Evolutionary conservation across 805 yeast species (phyloP).

Genomic region (Starmerella etchellsii): DNA sequence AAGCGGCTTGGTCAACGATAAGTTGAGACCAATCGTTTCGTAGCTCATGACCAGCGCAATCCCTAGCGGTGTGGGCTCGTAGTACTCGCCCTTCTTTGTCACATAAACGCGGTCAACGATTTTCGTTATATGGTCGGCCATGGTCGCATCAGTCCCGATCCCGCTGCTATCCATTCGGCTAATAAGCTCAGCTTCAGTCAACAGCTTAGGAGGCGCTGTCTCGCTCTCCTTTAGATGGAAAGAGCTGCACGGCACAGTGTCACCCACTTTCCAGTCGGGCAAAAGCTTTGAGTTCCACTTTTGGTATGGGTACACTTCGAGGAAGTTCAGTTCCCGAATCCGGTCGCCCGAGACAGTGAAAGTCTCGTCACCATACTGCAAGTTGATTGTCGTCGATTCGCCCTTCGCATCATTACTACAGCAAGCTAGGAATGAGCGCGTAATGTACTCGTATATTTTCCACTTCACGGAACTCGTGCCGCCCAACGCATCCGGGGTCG

Average conservation of each 20-base stretch:
- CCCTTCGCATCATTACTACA: constrained; percentile 90
- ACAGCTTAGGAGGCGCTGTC: constrained; percentile 66
- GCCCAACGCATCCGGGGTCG: constrained; percentile 19
- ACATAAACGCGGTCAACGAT: constrained; percentile 58
- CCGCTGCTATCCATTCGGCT: constrained; percentile 94
- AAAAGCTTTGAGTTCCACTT: constrained; percentile 57
- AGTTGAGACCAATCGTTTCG: constrained; percentile 61
- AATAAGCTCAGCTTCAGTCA: constrained; percentile 88
- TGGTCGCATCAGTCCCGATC: constrained; percentile 97
- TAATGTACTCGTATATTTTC: constrained; percentile 74
- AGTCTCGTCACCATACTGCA: constrained; percentile 67
- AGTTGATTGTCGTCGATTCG: constrained; percentile 42
- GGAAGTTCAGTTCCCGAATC: constrained; percentile 60
- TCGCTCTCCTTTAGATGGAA: constrained; percentile 58
- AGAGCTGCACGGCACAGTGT: constrained; percentile 40
- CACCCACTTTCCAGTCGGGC: constrained; percentile 51
- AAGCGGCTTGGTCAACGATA: constrained; percentile 77
- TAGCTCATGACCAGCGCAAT: constrained; percentile 81
- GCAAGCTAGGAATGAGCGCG: constrained; percentile 76
- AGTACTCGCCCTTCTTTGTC: constrained; percentile 27
- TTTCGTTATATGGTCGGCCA: constrained; percentile 92
- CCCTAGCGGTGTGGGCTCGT: constrained; percentile 75
- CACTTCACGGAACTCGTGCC: constrained; percentile 32
- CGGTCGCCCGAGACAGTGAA: constrained; percentile 64
- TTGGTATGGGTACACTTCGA: constrained; percentile 67